Conservation (phyloP, 202 grass and related monocot genomes). For the Dendrocalamus latiflorus region DNA sequence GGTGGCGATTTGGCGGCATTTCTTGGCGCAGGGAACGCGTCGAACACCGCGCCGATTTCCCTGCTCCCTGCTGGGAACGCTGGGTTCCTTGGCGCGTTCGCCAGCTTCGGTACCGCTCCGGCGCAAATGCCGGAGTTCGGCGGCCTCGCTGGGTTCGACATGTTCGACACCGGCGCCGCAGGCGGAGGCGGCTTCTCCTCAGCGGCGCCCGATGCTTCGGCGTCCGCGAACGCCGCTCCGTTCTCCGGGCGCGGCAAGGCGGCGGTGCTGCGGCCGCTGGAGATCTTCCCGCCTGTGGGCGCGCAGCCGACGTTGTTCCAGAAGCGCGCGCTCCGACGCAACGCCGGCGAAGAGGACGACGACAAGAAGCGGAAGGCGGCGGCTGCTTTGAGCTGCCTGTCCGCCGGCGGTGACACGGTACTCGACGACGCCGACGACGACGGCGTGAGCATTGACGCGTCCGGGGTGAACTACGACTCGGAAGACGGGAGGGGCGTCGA, state of each 20-base stretch:
- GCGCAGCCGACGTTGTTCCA: constrained; percentile 88
- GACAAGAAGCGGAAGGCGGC: constrained; percentile 46
- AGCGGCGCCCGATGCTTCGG: background rate
- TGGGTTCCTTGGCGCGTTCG: constrained; percentile 28
- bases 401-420: background rate
- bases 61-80: constrained; percentile 7
- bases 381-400: background rate
- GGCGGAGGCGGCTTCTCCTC: constrained; percentile 17
- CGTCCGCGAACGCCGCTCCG: background rate
- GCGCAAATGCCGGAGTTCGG: constrained; percentile 29
- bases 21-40: background rate
- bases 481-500: constrained; percentile 69
- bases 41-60: background rate
- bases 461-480: constrained; percentile 64
- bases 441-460: constrained; percentile 60
- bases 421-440: constrained; percentile 55
- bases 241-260: constrained; percentile 57
- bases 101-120: constrained; percentile 31
- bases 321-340: constrained; percentile 83
- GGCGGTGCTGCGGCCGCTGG: constrained; percentile 72
- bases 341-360: constrained; percentile 50
- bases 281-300: constrained; percentile 68
- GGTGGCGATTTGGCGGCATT: background rate
- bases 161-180: constrained; percentile 16
- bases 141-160: constrained; percentile 28